Evolutionary conservation across 2,329 filamentous ascomycete genomes (phyloP).

Genomic region (Lachnellula cervina): DNA sequence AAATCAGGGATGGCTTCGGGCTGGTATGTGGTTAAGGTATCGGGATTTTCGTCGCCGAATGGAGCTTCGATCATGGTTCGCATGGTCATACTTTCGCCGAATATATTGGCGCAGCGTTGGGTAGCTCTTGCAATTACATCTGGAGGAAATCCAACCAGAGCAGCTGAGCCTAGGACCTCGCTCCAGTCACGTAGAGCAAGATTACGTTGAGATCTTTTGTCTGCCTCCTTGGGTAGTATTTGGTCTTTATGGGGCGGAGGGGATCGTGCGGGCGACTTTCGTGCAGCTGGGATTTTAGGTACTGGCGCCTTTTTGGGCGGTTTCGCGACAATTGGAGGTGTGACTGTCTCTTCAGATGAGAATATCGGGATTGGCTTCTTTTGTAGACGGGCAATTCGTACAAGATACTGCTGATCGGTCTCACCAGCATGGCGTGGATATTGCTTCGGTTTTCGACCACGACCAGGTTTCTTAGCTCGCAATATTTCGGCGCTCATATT

Average conservation of each 20-base stretch:
- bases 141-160: constrained; percentile 64
- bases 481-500: constrained; percentile 4
- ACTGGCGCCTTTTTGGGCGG: neutral
- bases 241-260: constrained; percentile 10
- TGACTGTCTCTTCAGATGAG: neutral
- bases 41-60: constrained; percentile 6
- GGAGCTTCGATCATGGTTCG: constrained; percentile 27
- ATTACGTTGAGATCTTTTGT: constrained; percentile 7
- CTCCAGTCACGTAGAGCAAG: constrained; percentile 64
- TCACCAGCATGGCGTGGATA: constrained; percentile 27
- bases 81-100: constrained; percentile 63
- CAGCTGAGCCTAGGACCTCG: constrained; percentile 74
- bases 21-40: constrained; percentile 18
- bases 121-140: constrained; percentile 63
- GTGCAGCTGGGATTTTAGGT: neutral
- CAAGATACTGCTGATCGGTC: constrained; percentile 39
- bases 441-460: constrained; percentile 24
- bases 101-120: constrained; percentile 69
- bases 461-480: constrained; percentile 18
- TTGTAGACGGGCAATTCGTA: constrained; percentile 42
- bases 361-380: constrained; percentile 38
- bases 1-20: constrained; percentile 24
- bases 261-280: neutral
- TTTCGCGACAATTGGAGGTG: constrained; percentile 1
- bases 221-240: constrained; percentile 5